phyloP scores from a whole-genome alignment of 1,284 basidiomycete species.

The Microbotryomycetes sp. region DNA sequence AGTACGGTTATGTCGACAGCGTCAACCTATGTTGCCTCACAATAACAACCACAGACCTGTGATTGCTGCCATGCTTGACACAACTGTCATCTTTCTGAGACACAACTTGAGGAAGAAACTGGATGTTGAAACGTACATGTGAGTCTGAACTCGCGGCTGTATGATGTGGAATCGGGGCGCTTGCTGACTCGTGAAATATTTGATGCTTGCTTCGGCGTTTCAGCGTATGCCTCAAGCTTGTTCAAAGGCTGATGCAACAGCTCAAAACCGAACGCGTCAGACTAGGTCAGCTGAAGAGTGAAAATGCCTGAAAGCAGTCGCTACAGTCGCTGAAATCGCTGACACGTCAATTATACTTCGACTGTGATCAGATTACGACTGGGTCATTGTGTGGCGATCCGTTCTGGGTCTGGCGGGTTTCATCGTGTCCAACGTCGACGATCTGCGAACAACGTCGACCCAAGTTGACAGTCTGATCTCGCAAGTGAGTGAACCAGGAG shows the following conservation, averaged over 20 bases:
- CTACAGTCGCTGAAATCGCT: too few species aligned
- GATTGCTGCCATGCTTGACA: constrained; percentile 35
- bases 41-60: constrained; percentile 6
- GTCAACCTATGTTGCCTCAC: constrained; percentile 25
- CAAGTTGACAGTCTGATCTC: constrained; percentile 29
- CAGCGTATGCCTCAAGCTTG: constrained; percentile 22
- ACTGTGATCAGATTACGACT: constrained; percentile 28
- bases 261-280: constrained; percentile 24
- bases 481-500: too few species aligned
- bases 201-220: background rate
- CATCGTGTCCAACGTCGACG: constrained; percentile 22
- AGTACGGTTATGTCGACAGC: constrained; percentile 36
- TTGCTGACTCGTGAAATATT: constrained; percentile 3
- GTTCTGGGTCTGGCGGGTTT: constrained; percentile 31
- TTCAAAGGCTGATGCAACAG: constrained; percentile 29
- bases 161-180: background rate
- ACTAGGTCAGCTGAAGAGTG: constrained; percentile 5
- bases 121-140: constrained; percentile 34
- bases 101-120: constrained; percentile 32
- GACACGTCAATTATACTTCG: background rate
- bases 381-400: constrained; percentile 33
- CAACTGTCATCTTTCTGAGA: constrained; percentile 30
- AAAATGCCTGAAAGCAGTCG: background rate
- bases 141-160: background rate
- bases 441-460: constrained; percentile 12